Evolutionary conservation across 495 filamentous ascomycete genomes (phyloP), one percentile per base, ranked within the genome.

Genomic region (Diplogelasinospora grovesii): DNA sequence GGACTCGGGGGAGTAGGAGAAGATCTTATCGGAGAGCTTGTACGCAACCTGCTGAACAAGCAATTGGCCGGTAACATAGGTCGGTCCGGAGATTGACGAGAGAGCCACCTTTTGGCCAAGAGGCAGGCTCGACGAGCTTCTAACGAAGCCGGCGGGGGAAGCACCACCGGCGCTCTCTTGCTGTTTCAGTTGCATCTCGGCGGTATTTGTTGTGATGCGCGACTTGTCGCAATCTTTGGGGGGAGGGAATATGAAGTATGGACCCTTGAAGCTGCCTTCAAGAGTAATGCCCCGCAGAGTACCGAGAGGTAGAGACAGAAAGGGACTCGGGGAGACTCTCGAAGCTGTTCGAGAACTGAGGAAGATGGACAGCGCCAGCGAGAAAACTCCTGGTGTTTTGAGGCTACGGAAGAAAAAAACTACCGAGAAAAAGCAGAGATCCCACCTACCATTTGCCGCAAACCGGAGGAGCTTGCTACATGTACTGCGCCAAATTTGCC

Each of bases 1-100:
- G 19, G 85, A 82, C 50, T 94, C 84, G 7, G 89, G 88, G 11
- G 93, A 96, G 68, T 95, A 96, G 24, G 89, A 84, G 68, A 95
- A 98, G 61, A 97, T 78, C 69, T 92, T 93, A 70, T 96, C 88
- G 42, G 87, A 95, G 43, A 98, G 74, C 36, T 83, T 69, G 63
- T 94, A 97, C 36, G 92, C 84, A 42, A 95, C 88, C 65, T 98
- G 92, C 67, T 98, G 93, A 43, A 96, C 83, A 40, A 98, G 73
- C 15, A 83, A 78, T 64, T 97, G 93, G 30, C 87, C 81, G 22
- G 89, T 95, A 27, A 85, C 71, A 72, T 98, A 98, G 25, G 85
- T 89, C 36, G 87, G 86, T 30, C 92, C 93, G 34, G 72, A 78
- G 61, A 98, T 82, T 56, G 83, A 78, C 31, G 81, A 60, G 24